A percentile compares a stretch with the other conserved stretches of the same genome.
phyloP scores from a whole-genome alignment of 1,139 yeast species.

The Pneumocystis jirovecii region DNA sequence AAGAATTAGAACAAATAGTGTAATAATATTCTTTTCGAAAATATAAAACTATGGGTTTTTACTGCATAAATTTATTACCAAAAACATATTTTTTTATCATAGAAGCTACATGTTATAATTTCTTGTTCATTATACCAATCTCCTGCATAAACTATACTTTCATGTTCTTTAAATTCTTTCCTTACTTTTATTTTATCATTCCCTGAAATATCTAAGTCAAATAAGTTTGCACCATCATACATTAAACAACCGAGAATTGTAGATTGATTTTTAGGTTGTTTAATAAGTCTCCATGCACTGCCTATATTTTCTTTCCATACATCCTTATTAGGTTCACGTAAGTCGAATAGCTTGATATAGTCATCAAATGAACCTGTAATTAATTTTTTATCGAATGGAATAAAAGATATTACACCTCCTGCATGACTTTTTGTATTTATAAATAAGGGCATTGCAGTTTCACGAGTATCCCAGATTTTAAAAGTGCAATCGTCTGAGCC shows the following conservation, averaged over 20 bases:
- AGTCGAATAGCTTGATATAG: constrained; percentile 6
- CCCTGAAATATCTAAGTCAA: constrained; percentile 2
- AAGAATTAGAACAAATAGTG: constrained; percentile 74
- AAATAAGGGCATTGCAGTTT: not conserved
- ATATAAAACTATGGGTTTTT: not conserved
- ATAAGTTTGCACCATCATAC: constrained; percentile 10
- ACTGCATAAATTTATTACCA: not conserved
- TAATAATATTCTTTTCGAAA: constrained; percentile 20
- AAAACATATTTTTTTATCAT: constrained; percentile 8
- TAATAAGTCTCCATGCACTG: constrained; percentile 10
- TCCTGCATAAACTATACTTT: constrained; percentile 10
- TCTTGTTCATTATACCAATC: constrained; percentile 2
- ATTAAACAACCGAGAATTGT: constrained; percentile 6
- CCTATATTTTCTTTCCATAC: constrained; percentile 5
- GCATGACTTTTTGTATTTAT: constrained; percentile 6
- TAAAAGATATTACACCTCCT: constrained; percentile 9
- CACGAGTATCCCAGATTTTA: constrained; percentile 3
- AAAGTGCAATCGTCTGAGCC: constrained; percentile 9
- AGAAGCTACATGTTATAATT: constrained; percentile 9
- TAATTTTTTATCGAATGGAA: constrained; percentile 3
- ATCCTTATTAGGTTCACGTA: constrained; percentile 2
- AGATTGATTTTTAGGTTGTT: not conserved
- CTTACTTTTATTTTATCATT: not conserved
- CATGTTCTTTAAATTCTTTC: constrained; percentile 1
- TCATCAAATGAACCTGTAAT: constrained; percentile 11